Evolutionary conservation across 352 stramenopile genomes (phyloP).

Genomic region (Globisporangium carolinianum): DNA sequence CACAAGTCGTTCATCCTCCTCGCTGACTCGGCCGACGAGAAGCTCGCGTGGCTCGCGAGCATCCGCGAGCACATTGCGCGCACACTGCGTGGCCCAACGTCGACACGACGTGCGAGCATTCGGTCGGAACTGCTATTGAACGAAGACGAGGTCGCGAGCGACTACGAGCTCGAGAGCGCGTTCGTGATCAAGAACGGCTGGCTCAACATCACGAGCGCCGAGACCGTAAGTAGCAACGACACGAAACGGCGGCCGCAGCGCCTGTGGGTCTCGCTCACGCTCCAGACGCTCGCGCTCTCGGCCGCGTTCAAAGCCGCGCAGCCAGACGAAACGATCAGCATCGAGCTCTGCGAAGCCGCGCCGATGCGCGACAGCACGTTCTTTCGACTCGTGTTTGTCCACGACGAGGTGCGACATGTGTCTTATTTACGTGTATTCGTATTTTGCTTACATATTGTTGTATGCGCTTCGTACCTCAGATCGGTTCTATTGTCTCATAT

Average conservation of each 20-base stretch:
- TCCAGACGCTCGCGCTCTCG: slow-evolving; percentile 64
- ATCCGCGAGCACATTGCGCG: slow-evolving; percentile 63
- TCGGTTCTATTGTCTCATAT: too few relatives aligned
- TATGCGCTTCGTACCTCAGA: too few relatives aligned
- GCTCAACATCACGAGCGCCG: slow-evolving; percentile 56
- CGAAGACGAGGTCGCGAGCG: slow-evolving; percentile 54
- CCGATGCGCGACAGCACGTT: slow-evolving; percentile 42
- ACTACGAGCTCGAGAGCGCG: slow-evolving; percentile 56
- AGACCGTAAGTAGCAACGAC: slow-evolving; percentile 8
- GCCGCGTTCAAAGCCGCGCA: slow-evolving; percentile 57
- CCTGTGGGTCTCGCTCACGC: slow-evolving; percentile 74
- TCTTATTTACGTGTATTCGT: too few relatives aligned
- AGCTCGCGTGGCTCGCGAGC: slow-evolving; percentile 45
- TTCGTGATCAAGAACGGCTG: slow-evolving; percentile 86
- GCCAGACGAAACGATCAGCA: slow-evolving; percentile 58
- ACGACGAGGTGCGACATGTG: slow-evolving; percentile 15
- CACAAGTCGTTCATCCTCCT: slow-evolving; percentile 85
- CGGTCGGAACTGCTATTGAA: slow-evolving; percentile 54
- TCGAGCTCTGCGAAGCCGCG: slow-evolving; percentile 47
- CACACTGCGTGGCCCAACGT: slow-evolving; percentile 40
- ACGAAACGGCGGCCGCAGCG: slow-evolving; percentile 23
- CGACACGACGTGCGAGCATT: slow-evolving; percentile 41
- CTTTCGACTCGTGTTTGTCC: slow-evolving; percentile 51
- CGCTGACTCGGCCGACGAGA: slow-evolving; percentile 55
- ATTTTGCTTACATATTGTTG: too few relatives aligned